Evolutionary conservation across 2,329 filamentous ascomycete species (phyloP), one percentile per base, ranked within the genome.

Genomic region (Ascochyta koolunga): DNA sequence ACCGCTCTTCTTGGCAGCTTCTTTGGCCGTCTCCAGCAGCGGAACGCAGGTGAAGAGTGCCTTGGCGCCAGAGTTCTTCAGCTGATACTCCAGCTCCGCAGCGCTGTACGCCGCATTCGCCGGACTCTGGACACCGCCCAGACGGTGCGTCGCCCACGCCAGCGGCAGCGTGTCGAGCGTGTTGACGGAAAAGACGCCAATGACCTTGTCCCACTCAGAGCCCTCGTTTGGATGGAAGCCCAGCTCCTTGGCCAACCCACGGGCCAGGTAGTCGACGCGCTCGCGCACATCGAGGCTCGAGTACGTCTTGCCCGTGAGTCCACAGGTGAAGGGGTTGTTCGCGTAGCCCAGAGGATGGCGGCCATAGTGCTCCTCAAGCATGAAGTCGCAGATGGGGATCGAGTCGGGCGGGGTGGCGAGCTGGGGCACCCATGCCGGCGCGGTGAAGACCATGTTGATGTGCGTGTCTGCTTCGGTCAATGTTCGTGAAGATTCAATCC

Each of bases 171-270:
- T 90, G 73, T 95, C 90, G 59, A 95, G 86, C 84, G 90, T 91
- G 70, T 96, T 96, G 54, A 92, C 75, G n/a, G 88, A 87, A 76
- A 90, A 96, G 24, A 93, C 78, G 4, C 81, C 88, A 41, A 91
- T 79, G 21, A 93, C 89, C 72, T 92, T 91, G 66, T 95, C 90
- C 88, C 88, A 95, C 70, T 93, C 89, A 0, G 85, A 84, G 11
- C 88, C 90, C 51, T 85, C 73, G 61, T 90, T 87, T 7, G 88
- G 85, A 39, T 82, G 73, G 82, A 90, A 92, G 37, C 84, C 86
- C 54, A 95, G 82, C 59, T 90, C 85, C 69, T 89, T 86, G 35
- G 83, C 82, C 29, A 96, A 77, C 19, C 84, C 87, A 53, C 88
- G 83, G 15, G 90, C 83, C 19, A 95, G 80, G 47, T 78, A 80